These are phyloP conservation scores for Leptographium wingfieldii DNA, from an alignment of 2,329 filamentous ascomycete species.

Conservation along the genomic window DNA sequence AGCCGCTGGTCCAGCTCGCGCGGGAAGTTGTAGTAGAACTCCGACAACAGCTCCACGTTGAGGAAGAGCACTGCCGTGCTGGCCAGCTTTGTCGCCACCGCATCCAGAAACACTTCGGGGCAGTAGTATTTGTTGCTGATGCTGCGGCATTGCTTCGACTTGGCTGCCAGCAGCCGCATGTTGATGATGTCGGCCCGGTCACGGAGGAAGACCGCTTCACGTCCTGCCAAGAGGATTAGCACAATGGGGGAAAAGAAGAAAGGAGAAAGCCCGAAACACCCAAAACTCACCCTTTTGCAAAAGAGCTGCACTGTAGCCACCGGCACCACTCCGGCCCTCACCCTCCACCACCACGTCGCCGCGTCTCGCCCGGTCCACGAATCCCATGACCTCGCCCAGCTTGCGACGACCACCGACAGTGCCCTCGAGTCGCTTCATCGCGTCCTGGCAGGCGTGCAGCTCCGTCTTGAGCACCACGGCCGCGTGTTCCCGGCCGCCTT, in stretches of 20 bases:
- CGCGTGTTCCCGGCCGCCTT: slow-evolving; percentile 71
- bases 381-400: slow-evolving; percentile 76
- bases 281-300: slow-evolving; percentile 58
- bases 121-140: slow-evolving; percentile 92
- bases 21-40: slow-evolving; percentile 97
- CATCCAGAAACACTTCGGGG: slow-evolving; percentile 94
- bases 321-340: slow-evolving; percentile 71
- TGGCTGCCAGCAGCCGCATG: slow-evolving; percentile 77
- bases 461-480: slow-evolving; percentile 74
- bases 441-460: slow-evolving; percentile 68
- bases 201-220: slow-evolving; percentile 86
- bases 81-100: slow-evolving; percentile 87
- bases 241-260: not conserved
- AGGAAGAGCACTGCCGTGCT: slow-evolving; percentile 93
- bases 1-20: slow-evolving; percentile 80
- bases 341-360: slow-evolving; percentile 79
- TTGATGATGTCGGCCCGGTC: slow-evolving; percentile 83
- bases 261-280: not conserved
- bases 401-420: slow-evolving; percentile 71
- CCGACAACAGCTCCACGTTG: slow-evolving; percentile 89
- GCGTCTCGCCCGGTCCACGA: slow-evolving; percentile 80
- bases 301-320: slow-evolving; percentile 82
- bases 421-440: slow-evolving; percentile 63
- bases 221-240: slow-evolving; percentile 42
- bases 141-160: slow-evolving; percentile 76